Percentiles rank a stretch among this genome's conserved stretches.
phyloP scores from a whole-genome alignment of 108 stramenopile genomes.

The Bacterosira constricta region DNA sequence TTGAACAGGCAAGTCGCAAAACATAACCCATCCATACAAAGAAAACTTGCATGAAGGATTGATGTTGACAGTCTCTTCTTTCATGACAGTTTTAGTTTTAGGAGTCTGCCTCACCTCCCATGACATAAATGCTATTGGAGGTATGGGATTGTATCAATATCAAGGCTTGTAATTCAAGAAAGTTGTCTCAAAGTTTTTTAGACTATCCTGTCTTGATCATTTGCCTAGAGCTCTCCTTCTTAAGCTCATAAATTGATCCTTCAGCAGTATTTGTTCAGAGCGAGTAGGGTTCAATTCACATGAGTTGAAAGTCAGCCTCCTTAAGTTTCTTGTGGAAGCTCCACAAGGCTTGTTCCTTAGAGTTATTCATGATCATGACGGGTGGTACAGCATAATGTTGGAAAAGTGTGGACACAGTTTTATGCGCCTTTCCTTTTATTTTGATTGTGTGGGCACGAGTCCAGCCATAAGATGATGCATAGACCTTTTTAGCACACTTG shows the following conservation, averaged over 20 bases:
- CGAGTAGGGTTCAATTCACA: constrained; percentile 9
- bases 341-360: constrained; percentile 19
- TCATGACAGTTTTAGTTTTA: constrained; percentile 24
- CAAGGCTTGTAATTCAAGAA: constrained; percentile 18
- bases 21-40: constrained; percentile 46
- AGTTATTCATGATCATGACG: constrained; percentile 16
- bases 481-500: too few relatives aligned
- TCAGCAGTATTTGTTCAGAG: constrained; percentile 9
- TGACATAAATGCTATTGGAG: not conserved
- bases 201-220: constrained; percentile 5
- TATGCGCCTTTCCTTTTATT: not conserved
- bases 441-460: constrained; percentile 2
- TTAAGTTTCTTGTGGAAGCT: not conserved
- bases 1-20: too few relatives aligned
- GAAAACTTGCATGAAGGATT: constrained; percentile 34
- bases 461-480: too few relatives aligned
- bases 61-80: constrained; percentile 49
- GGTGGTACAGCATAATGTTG: not conserved
- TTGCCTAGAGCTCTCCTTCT: constrained; percentile 1
- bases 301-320: constrained; percentile 4
- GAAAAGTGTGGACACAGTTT: not conserved
- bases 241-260: constrained; percentile 25
- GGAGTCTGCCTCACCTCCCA: constrained; percentile 27
- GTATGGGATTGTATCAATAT: constrained; percentile 35
- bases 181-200: constrained; percentile 20